Evolutionary conservation across 495 filamentous ascomycete species (phyloP).

Genomic region (Aspergillus funiculosus): DNA sequence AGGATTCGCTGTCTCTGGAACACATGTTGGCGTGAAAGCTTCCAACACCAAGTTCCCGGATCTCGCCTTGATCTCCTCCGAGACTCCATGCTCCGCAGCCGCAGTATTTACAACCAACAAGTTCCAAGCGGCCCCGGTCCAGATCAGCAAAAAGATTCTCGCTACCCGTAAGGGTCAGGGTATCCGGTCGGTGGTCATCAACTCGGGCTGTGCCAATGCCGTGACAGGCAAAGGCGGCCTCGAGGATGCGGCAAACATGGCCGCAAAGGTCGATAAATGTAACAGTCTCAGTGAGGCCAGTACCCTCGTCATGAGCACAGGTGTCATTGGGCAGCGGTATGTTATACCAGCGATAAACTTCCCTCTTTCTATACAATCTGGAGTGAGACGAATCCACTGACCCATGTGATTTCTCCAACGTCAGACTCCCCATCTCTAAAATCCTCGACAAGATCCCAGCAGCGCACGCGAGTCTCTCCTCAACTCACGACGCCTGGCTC

Average conservation of each 20-base stretch:
- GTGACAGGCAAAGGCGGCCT: constrained; percentile 89
- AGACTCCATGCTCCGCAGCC: constrained; percentile 82
- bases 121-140: constrained; percentile 94
- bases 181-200: constrained; percentile 79
- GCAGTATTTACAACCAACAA: constrained; percentile 98
- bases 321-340: constrained; percentile 91
- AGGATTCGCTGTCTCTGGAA: constrained; percentile 82
- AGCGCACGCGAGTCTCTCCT: constrained; percentile 61
- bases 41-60: constrained; percentile 84
- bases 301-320: constrained; percentile 94
- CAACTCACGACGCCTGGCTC: constrained; percentile 80
- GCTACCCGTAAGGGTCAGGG: constrained; percentile 59
- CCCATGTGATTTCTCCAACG: neutral
- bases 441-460: constrained; percentile 77
- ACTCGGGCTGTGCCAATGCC: constrained; percentile 95
- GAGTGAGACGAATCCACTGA: too few relatives aligned
- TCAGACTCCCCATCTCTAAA: constrained; percentile 80
- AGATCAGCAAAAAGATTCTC: constrained; percentile 69
- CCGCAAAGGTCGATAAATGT: constrained; percentile 63
- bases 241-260: constrained; percentile 86
- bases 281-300: constrained; percentile 56
- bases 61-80: constrained; percentile 80
- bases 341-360: neutral
- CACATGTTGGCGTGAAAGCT: constrained; percentile 90
- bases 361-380: neutral